phyloP scores from a whole-genome alignment of 768 basidiomycete species.

The Butyriboletus loyo region DNA sequence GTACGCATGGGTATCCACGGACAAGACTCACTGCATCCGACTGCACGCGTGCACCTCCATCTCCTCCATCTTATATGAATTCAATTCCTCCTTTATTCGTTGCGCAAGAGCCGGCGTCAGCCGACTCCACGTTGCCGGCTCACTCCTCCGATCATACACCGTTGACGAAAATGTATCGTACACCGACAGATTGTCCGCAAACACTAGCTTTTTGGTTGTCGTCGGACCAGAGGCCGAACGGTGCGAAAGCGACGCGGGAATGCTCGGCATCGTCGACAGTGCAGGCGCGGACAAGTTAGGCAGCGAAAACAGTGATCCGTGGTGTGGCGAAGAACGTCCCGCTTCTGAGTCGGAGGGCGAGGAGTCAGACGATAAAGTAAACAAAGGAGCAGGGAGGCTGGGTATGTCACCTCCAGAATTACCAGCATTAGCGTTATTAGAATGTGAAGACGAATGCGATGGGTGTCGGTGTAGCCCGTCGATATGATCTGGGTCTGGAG shows the following conservation, averaged over 20 bases:
- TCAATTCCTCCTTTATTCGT: slow-evolving; percentile 96
- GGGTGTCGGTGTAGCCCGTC: slow-evolving; percentile 79
- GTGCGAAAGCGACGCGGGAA: slow-evolving; percentile 55
- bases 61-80: slow-evolving; percentile 99
- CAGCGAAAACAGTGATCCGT: slow-evolving; percentile 64
- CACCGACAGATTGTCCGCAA: slow-evolving; percentile 89
- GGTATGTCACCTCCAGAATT: slow-evolving; percentile 29
- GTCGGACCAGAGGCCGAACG: slow-evolving; percentile 75
- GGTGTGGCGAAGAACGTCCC: slow-evolving; percentile 35
- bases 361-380: slow-evolving; percentile 41
- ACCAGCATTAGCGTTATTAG: slow-evolving; percentile 20
- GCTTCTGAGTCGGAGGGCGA: slow-evolving; percentile 36
- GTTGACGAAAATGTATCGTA: slow-evolving; percentile 94
- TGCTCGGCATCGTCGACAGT: slow-evolving; percentile 54
- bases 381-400: slow-evolving; percentile 57
- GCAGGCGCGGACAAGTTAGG: slow-evolving; percentile 90
- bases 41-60: slow-evolving; percentile 98
- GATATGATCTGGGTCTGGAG: slow-evolving; percentile 82
- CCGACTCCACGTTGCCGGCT: slow-evolving; percentile 95
- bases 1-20: not conserved
- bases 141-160: slow-evolving; percentile 92
- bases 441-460: slow-evolving; percentile 49
- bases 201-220: slow-evolving; percentile 73
- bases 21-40: slow-evolving; percentile 73
- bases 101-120: slow-evolving; percentile 93